Evolutionary conservation across 139 green algal genomes (phyloP).

Genomic region (Picochlorum sp.): DNA sequence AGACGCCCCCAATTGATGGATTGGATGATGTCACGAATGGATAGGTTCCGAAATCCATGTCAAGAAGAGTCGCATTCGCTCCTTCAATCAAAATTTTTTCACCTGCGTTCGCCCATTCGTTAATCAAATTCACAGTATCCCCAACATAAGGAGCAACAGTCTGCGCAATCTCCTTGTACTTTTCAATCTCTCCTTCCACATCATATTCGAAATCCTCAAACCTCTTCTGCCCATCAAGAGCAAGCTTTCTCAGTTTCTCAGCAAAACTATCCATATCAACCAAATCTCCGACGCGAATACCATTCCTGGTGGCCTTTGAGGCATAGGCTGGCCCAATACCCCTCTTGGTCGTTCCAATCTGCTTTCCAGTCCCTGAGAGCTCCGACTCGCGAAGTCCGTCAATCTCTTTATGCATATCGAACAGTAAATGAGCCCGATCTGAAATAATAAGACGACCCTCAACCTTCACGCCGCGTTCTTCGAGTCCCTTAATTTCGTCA

Average conservation of each 20-base stretch:
- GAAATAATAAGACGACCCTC: conserved; percentile 64
- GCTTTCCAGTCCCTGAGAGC: conserved; percentile 61
- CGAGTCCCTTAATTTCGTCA: conserved; percentile 72
- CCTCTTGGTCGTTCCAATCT: conserved; percentile 96
- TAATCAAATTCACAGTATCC: conserved; percentile 80
- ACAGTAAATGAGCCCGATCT: conserved; percentile 92
- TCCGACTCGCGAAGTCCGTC: conserved; percentile 90
- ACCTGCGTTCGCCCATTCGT: conserved; percentile 46
- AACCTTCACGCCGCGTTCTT: conserved; percentile 31
- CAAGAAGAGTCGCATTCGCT: conserved; percentile 97
- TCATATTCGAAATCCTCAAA: conserved; percentile 74
- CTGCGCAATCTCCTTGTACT: conserved; percentile 60
- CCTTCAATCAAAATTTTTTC: conserved; percentile 95
- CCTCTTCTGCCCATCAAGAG: conserved; percentile 57
- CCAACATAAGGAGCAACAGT: conserved; percentile 32
- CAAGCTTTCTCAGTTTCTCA: conserved; percentile 63
- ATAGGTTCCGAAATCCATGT: conserved; percentile 99
- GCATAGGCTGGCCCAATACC: conserved; percentile 96
- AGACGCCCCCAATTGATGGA: conserved; percentile 90
- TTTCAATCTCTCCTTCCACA: conserved; percentile 75
- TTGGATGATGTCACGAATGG: conserved; percentile 99
- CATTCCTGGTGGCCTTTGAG: conserved; percentile 91
- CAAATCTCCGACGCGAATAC: conserved; percentile 87
- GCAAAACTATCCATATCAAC: conserved; percentile 47
- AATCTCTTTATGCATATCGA: conserved; percentile 97